Evolutionary conservation across 192 early-diverging fungal genomes (phyloP), one percentile per base, ranked within the genome.

Genomic region (Entomortierella chlamydospora): DNA sequence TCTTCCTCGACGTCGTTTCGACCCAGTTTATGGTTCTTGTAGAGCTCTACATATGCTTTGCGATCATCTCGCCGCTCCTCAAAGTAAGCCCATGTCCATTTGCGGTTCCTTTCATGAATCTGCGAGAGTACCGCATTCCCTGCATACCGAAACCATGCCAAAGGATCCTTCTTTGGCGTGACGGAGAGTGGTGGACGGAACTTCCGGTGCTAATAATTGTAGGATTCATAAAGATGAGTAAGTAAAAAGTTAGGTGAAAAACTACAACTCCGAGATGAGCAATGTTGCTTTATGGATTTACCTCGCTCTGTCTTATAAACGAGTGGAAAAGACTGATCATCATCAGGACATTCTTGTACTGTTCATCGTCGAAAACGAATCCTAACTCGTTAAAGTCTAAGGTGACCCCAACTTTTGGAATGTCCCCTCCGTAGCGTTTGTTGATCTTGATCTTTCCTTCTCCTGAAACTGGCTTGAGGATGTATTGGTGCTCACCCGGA

Each of bases 381-480:
- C 91, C 96, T 23, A 98, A 83, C 80, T 96, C 93, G 81, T 97
- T 94, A 85, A 98, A 98, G 68, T 94, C 82, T 22, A 97, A 84
- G 26, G 85, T 88, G 10, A 89, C 89, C 52, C 86, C 86, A 5
- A 85, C 87, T 69, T 90, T 91, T 0, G 93, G 72, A 56, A 85
- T 64, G 5, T 82, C 67, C 22, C 63, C 60, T 52, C 87, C 87
- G 51, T 86, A 89, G 1, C 83, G 66, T 73, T 97, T 98, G 83
- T 92, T 91, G 70, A 95, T 81, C 7, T 85, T 88, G 26, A 96
- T 80, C 87, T 90, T 84, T 30, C 96, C 98, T 39, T 87, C 86
- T 4, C 97, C 98, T 20, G 94, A 95, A 0, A 99, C 95, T 2
- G 98, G 98, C 76, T 92, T 92, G 29, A 99, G 74, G 26, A 99